These are phyloP conservation scores for Tuber indicum DNA, from an alignment of 495 filamentous ascomycete genomes.

Conservation along the genomic window DNA sequence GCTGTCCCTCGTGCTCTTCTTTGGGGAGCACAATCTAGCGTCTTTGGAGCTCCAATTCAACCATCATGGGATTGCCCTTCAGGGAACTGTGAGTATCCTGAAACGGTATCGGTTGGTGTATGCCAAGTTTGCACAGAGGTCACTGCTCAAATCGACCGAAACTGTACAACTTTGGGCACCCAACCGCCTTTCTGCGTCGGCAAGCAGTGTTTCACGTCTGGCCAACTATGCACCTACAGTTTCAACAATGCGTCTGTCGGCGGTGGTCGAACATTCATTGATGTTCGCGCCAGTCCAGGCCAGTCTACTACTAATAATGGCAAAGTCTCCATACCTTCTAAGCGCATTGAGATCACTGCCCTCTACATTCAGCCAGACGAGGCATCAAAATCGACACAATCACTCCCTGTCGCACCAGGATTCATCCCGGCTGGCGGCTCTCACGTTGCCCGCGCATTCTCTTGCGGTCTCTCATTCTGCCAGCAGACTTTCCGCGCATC, in stretches of 20 bases:
- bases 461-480: constrained; percentile 28
- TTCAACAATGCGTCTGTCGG: constrained; percentile 26
- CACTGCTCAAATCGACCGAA: constrained; percentile 22
- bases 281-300: constrained; percentile 12
- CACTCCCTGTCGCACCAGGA: constrained; percentile 26
- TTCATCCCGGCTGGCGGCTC: constrained; percentile 20
- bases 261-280: constrained; percentile 23
- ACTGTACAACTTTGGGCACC: constrained; percentile 18
- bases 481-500: constrained; percentile 15
- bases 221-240: constrained; percentile 34
- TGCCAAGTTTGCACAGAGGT: constrained; percentile 28
- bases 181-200: constrained; percentile 10
- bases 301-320: constrained; percentile 5
- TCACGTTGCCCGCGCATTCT: constrained; percentile 26
- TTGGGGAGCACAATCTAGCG: constrained; percentile 19
- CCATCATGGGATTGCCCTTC: constrained; percentile 19
- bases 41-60: constrained; percentile 18
- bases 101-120: constrained; percentile 24
- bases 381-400: constrained; percentile 8
- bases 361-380: constrained; percentile 29
- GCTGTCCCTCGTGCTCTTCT: constrained; percentile 32
- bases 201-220: constrained; percentile 26
- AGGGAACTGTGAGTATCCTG: constrained; percentile 31
- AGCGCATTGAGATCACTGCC: constrained; percentile 24
- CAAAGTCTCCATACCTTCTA: constrained; percentile 20